Conservation (phyloP, 768 basidiomycete genomes). For the Mrakia gelida region DNA sequence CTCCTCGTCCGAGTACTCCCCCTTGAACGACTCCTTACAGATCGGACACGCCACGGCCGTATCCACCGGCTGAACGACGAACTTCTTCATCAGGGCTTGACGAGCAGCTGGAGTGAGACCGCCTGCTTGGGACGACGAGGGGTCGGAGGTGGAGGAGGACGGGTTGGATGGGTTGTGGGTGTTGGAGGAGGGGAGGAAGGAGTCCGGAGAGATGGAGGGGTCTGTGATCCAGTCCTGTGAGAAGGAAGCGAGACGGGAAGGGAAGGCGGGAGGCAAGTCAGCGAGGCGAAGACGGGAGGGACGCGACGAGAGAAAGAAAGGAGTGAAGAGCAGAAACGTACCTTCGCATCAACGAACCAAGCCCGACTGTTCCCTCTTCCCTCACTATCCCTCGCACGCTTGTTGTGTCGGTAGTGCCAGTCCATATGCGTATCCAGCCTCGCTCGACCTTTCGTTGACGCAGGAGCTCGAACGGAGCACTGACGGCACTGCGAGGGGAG, state of each 20-base stretch:
- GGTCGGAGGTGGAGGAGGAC: not conserved
- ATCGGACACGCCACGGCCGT: conserved; percentile 37
- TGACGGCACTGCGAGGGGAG: conserved; percentile 24
- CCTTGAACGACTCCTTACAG: conserved; percentile 57
- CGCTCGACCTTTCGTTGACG: conserved; percentile 1
- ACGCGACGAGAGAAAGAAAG: not conserved
- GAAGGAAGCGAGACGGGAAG: not conserved
- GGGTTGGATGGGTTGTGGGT: not conserved
- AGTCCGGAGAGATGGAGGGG: conserved; percentile 18
- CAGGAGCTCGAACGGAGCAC: conserved; percentile 23
- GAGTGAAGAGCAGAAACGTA: conserved; percentile 2
- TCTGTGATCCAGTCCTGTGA: conserved; percentile 28
- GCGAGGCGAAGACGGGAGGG: not conserved
- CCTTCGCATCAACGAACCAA: conserved; percentile 33
- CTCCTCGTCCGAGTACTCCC: conserved; percentile 28
- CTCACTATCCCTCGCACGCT: conserved; percentile 27
- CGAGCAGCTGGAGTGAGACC: not conserved
- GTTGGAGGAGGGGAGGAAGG: conserved; percentile 7
- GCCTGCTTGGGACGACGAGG: not conserved
- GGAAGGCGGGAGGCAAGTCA: not conserved
- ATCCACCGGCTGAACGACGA: conserved; percentile 25
- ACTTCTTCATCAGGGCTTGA: conserved; percentile 16
- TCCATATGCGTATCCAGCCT: conserved; percentile 25
- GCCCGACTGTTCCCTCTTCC: conserved; percentile 30
- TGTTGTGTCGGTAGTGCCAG: conserved; percentile 31